A percentile compares a stretch with the other conserved stretches of the same genome.
Evolutionary conservation across 2,329 filamentous ascomycete species (phyloP).

Genomic region (Seiridium unicorne): DNA sequence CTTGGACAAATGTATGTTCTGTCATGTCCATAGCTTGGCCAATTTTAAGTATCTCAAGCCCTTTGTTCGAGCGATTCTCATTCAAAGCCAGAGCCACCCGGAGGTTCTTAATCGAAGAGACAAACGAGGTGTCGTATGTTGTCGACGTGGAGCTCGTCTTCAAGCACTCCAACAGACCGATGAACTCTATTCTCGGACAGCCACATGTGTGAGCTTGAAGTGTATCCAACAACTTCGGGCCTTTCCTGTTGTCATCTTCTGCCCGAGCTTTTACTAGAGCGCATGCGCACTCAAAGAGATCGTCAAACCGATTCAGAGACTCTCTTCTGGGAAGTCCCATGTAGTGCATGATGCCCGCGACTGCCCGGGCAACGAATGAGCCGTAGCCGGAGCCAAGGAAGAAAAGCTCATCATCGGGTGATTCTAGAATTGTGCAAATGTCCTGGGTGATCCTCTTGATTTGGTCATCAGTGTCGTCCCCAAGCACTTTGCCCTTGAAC

Average conservation of each 20-base stretch:
- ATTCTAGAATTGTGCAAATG: not conserved
- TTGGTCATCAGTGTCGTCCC: not conserved
- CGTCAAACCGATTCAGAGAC: slow-evolving; percentile 14
- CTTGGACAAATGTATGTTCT: slow-evolving; percentile 29
- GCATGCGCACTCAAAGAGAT: slow-evolving; percentile 11
- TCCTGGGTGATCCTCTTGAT: not conserved
- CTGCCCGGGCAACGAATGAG: slow-evolving; percentile 36
- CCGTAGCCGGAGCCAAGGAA: slow-evolving; percentile 38
- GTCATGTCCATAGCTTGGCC: slow-evolving; percentile 14
- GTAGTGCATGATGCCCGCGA: slow-evolving; percentile 35
- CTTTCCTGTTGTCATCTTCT: slow-evolving; percentile 11
- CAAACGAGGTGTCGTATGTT: slow-evolving; percentile 26
- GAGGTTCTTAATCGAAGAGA: slow-evolving; percentile 27
- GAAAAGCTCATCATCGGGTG: slow-evolving; percentile 33
- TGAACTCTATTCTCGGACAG: slow-evolving; percentile 32
- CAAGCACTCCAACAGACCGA: slow-evolving; percentile 36
- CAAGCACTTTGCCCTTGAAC: not conserved
- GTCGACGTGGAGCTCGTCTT: slow-evolving; percentile 23
- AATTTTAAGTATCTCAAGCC: slow-evolving; percentile 18
- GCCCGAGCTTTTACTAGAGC: slow-evolving; percentile 13
- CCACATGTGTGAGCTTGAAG: slow-evolving; percentile 10
- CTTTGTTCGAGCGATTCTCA: slow-evolving; percentile 29
- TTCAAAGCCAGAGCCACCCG: slow-evolving; percentile 37
- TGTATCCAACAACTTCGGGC: slow-evolving; percentile 7
- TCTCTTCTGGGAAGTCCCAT: slow-evolving; percentile 20